Base-by-base conservation (phyloP, 1,284 basidiomycete species). In the Papiliotrema terrestris region DNA sequence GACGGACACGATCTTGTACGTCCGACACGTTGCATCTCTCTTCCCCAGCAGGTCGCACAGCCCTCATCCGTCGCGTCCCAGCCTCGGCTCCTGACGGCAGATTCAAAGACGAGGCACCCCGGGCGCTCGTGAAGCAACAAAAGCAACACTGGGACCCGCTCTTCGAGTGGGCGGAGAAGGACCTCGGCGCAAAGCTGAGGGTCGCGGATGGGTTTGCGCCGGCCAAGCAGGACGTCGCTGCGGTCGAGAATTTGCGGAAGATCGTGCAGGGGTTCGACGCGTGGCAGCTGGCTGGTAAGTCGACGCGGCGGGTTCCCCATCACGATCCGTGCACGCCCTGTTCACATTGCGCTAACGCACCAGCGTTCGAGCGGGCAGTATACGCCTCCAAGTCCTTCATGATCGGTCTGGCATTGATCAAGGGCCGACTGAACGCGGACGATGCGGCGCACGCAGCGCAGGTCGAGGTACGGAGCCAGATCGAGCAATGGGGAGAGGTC, bases 401-500 rank as follows among this genome's bases (percentile, higher is more conserved):
- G 47, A 88, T 97, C 59, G 88, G 83, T 0, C 78, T 98, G 20
- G 94, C 89, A 1, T 81, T 99, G 15, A 83, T 95, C 25, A 84
- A 84, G 65, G 85, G 85, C 36, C 83, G 82, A 52, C 73, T 96
- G 42, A 84, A 83, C 2, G 89, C 87, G 0, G 89, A 98, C 63
- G 81, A 92, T 69, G 95, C 96, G 1, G 84, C 91, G 1, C 77
- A 85, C 51, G 91, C 68, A 0, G 84, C 91, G 4, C 88, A 91
- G 57, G 95, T 96, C 8, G 96, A 99, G 76, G 94, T 98, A 0
- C 83, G 86, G 56, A 92, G 89, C 69, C 96, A 98, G 78, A 97
- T 97, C 59, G 84, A 95, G 74, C 82, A 85, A 49, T 99, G 96
- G 96, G 96, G 96, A 23, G 92, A 96, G 77, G 96, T 99, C 0